Evolutionary conservation across 805 yeast species (phyloP), one percentile per base, ranked within the genome.

Genomic region (Kodamaea neixiangensis): DNA sequence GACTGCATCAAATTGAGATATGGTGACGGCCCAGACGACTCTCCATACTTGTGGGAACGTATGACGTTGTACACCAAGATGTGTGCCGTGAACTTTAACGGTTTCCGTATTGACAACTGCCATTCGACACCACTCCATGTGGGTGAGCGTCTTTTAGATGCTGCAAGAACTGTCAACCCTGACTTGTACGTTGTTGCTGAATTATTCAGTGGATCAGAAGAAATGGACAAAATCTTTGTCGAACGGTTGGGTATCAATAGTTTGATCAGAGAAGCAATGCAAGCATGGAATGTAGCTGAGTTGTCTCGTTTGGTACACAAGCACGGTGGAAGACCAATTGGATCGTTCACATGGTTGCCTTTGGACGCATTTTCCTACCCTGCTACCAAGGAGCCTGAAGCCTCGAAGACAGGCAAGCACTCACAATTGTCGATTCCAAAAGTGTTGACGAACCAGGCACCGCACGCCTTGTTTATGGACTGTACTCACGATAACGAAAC

Each of bases 121-220:
- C 98, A 94, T 65, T 91, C 97, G 0, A 93, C 99, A 0, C 99
- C 99, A 11, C 62, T 93, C 33, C 97, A 90, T 68, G 98, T 94
- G 34, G 99, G 97, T 37, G 96, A 90, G 64, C 82, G 83, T 46
- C 78, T 92, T 57, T 75, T 93, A 47, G 98, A 92, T 67, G 83
- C 86, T 49, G 99, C 99, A 0, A 83, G 99, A 65, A 73, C 73
- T 38, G 86, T 84, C 22, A 87, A 93, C 56, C 96, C 96, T 2
- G 84, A 93, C 59, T 70, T 93, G 22, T 93, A 93, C 61, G 91
- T 93, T 22, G 97, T 91, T 41, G 98, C 98, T 1, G 99, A 93
- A 65, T 75, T 93, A 38, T 93, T 93, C 67, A 82, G 96, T 3
- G 99, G 99, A 10, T 88, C 96, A 13, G 97, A 92, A 65, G 87